Evolutionary conservation across 2,329 filamentous ascomycete genomes (phyloP), one percentile per base, ranked within the genome.

Genomic region (Tolypocladium tundrense): DNA sequence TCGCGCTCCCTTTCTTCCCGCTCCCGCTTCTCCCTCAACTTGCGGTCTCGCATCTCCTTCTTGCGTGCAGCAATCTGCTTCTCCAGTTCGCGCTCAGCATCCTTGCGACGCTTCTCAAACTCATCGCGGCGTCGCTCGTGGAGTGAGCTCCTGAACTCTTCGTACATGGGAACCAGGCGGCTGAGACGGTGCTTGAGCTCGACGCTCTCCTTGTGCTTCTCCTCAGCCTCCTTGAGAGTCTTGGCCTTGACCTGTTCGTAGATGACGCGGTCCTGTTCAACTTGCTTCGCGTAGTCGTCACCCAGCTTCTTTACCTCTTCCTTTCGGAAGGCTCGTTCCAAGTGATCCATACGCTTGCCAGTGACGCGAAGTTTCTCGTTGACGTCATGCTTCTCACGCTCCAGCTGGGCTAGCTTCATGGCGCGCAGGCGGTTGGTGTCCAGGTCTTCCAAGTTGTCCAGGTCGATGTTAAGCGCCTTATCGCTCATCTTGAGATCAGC

Each of bases 371-470:
- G 84, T 71, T 89, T 91, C 76, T 97, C 91, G 63, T 89, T 90
- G 65, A 97, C 86, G 69, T 94, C 91, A 69, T 93, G 96, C 87
- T 97, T 99, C 80, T 97, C 94, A 67, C 93, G 92, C 77, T 97
- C 94, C 13, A 99, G 84, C 75, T 96, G 93, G 60, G 90, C 88
- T 59, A 99, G 84, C 81, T 97, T 97, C 77, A 99, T 88, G 65
- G 90, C 88, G 72, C 94, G 92, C 66, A 99, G 89, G 63, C 88
- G 87, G 73, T 91, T 91, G 72, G 87, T 90, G 74, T 97, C 92
- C 58, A 97, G 83, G 63, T 90, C 90, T 61, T 94, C 88, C 57
- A 97, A 80, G 67, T 97, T 86, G 58, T 88, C 87, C 58, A 90
- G 75, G 66, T 91, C 91, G 61, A 97, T 87, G 63, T 87, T 81